Percentiles rank a stretch among this genome's conserved stretches.
Conservation (phyloP, 2,329 filamentous ascomycete species). For the Aspergillus viridinutans region DNA sequence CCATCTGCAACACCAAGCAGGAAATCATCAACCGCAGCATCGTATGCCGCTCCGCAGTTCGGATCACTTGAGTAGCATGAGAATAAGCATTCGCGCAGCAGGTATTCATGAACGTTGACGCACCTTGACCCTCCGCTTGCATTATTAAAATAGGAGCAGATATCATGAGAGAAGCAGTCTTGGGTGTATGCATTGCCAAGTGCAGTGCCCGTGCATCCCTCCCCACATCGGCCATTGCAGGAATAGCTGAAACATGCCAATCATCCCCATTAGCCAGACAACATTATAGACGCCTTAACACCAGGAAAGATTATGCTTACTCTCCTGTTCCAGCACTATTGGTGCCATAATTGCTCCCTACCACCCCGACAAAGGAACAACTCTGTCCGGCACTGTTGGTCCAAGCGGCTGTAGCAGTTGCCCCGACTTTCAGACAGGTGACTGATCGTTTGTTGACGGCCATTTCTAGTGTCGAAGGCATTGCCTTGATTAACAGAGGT, state of each 20-base stretch:
- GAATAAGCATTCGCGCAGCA: no score
- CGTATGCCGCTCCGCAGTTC: constrained; percentile 10
- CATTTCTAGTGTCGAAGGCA: no score
- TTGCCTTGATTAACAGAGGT: no score
- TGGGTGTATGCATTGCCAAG: constrained; percentile 16
- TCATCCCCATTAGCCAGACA: no score
- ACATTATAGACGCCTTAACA: no score
- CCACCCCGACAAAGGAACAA: constrained; percentile 10
- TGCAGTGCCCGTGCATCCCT: constrained; percentile 10
- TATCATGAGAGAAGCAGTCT: constrained; percentile 18
- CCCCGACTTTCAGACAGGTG: constrained; percentile 12
- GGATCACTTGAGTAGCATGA: constrained; percentile 2
- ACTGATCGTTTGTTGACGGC: constrained; percentile 7
- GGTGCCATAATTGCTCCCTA: constrained; percentile 14
- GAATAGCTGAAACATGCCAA: constrained; percentile 7
- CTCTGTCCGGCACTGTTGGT: constrained; percentile 11
- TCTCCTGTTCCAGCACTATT: constrained; percentile 10
- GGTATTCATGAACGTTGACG: no score
- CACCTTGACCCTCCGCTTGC: constrained; percentile 11
- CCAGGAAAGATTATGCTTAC: background rate
- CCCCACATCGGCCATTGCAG: constrained; percentile 17
- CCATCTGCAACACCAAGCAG: constrained; percentile 3
- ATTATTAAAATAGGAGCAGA: constrained; percentile 16
- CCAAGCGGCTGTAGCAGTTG: constrained; percentile 13
- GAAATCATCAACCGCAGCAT: constrained; percentile 9